These are phyloP conservation scores for Coriaria nepalensis DNA, from an alignment of 306 rosid species.

Conservation along the genomic window DNA sequence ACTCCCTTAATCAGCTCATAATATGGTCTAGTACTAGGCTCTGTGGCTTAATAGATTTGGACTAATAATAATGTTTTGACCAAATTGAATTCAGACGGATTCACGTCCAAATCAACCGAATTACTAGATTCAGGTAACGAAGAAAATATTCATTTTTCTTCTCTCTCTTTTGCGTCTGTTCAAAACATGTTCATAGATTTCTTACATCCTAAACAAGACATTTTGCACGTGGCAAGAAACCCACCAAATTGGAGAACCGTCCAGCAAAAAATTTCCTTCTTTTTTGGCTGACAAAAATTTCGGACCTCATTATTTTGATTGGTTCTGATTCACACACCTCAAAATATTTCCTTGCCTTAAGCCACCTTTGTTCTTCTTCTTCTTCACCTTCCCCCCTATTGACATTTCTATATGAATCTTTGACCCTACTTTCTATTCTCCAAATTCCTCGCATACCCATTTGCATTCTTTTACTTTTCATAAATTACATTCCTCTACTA, in stretches of 20 bases:
- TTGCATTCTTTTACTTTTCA: conserved; percentile 13
- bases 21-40: too few species aligned
- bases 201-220: background rate
- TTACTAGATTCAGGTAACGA: too few species aligned
- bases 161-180: too few species aligned
- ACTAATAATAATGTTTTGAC: too few species aligned
- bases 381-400: conserved; percentile 18
- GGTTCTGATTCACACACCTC: conserved; percentile 39
- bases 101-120: too few species aligned
- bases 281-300: conserved; percentile 6
- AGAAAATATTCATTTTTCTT: too few species aligned
- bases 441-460: conserved; percentile 26
- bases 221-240: conserved; percentile 28
- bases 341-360: conserved; percentile 23
- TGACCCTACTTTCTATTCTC: conserved; percentile 21
- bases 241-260: conserved; percentile 19
- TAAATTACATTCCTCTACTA: background rate
- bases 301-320: conserved; percentile 45
- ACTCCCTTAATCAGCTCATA: too few species aligned
- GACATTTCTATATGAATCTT: conserved; percentile 18
- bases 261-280: conserved; percentile 2
- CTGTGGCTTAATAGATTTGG: too few species aligned
- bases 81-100: too few species aligned
- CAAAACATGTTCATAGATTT: too few species aligned
- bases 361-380: conserved; percentile 12